Percentiles rank a stretch among this genome's conserved stretches.
phyloP scores from a whole-genome alignment of 164 flowering plant species.

The Paratinospora sagittata region DNA sequence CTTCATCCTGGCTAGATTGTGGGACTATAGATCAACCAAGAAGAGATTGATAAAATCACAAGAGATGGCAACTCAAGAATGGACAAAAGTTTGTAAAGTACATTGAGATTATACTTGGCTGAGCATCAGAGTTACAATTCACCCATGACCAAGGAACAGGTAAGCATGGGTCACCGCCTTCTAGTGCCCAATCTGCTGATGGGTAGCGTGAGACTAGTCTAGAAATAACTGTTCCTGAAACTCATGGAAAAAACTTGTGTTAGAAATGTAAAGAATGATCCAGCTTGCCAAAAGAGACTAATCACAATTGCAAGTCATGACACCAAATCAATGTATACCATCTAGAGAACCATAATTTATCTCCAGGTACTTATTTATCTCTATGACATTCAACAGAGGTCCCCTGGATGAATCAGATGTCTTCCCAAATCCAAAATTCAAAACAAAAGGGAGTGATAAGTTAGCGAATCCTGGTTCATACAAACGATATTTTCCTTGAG shows the following conservation, averaged over 20 bases:
- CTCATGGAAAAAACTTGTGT: slow-evolving; percentile 18
- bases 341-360: slow-evolving; percentile 69
- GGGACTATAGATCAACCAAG: neutral
- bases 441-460: slow-evolving; percentile 75
- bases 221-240: slow-evolving; percentile 51
- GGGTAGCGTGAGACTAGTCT: slow-evolving; percentile 44
- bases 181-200: slow-evolving; percentile 71
- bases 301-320: neutral
- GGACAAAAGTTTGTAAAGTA: slow-evolving; percentile 21
- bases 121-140: slow-evolving; percentile 65
- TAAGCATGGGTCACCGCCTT: slow-evolving; percentile 95
- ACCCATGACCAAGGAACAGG: slow-evolving; percentile 97
- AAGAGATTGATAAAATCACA: neutral
- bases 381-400: slow-evolving; percentile 92
- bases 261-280: neutral
- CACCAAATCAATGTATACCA: slow-evolving; percentile 43
- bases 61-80: neutral
- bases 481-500: slow-evolving; percentile 73
- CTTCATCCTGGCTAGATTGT: neutral
- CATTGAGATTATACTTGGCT: slow-evolving; percentile 67
- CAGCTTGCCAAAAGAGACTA: neutral
- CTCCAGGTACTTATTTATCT: slow-evolving; percentile 77
- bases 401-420: slow-evolving; percentile 79
- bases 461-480: slow-evolving; percentile 88
- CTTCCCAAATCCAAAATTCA: slow-evolving; percentile 63